phyloP scores from a whole-genome alignment of 352 stramenopile species.

The Stramenopiles sp. region DNA sequence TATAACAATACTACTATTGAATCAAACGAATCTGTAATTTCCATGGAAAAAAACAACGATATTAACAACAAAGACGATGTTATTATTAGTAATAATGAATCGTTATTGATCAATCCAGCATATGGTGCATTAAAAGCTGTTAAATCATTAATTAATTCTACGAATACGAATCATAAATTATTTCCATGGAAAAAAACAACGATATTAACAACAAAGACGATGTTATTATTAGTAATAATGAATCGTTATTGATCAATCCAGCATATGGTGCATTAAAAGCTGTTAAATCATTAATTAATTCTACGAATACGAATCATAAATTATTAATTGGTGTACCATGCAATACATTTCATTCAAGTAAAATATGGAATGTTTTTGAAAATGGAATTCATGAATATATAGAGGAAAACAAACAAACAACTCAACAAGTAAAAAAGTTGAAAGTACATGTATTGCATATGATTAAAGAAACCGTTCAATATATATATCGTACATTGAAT shows the following conservation, averaged over 20 bases:
- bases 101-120: too few species aligned
- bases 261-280: not conserved
- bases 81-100: too few species aligned
- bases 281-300: not conserved
- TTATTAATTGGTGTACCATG: not conserved
- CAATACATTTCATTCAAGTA: not conserved
- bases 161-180: too few species aligned
- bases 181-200: too few species aligned
- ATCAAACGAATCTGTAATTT: too few species aligned
- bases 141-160: not conserved
- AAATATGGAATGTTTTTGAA: not conserved
- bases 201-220: too few species aligned
- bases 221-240: too few species aligned
- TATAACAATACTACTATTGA: too few species aligned
- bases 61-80: too few species aligned
- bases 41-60: too few species aligned
- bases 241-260: too few species aligned
- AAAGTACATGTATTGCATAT: not conserved
- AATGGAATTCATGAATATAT: not conserved
- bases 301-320: not conserved
- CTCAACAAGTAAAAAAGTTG: not conserved
- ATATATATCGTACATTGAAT: not conserved
- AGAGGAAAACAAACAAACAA: not conserved
- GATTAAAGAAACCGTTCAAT: not conserved
- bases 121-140: not conserved